phyloP scores from a whole-genome alignment of 1,139 yeast genomes.

The Diutina pseudorugosa region DNA sequence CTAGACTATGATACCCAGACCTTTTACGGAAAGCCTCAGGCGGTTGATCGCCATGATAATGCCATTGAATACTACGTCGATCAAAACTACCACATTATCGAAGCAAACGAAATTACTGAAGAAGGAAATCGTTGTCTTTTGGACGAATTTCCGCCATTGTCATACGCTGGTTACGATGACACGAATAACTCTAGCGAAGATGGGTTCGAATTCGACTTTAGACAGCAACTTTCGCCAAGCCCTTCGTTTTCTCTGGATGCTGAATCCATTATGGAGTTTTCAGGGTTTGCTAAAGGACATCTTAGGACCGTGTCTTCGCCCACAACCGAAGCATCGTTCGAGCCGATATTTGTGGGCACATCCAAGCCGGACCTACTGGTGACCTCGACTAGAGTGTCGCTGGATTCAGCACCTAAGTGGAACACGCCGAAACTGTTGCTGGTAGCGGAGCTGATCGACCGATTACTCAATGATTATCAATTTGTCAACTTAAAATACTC shows the following conservation, averaged over 20 bases:
- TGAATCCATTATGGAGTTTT: background rate
- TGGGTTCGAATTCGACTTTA: background rate
- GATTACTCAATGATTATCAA: background rate
- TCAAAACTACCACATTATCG: background rate
- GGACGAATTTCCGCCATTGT: background rate
- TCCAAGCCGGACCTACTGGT: background rate
- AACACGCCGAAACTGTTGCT: background rate
- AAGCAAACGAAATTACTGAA: background rate
- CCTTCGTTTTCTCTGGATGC: background rate
- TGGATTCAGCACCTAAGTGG: background rate
- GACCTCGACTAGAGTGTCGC: background rate
- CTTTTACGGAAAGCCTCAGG: background rate
- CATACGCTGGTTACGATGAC: background rate
- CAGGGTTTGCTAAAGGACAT: background rate
- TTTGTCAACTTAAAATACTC: background rate
- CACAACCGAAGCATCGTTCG: background rate
- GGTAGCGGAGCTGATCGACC: background rate
- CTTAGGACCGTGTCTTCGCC: background rate
- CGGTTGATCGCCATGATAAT: background rate
- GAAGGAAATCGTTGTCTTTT: background rate
- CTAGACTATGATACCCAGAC: background rate
- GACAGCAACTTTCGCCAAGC: background rate
- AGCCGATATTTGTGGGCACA: background rate
- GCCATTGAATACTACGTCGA: constrained; percentile 1
- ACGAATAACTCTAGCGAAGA: background rate